Evolutionary conservation across 106 monocot genomes (phyloP).

Genomic region (Chionographis japonica): DNA sequence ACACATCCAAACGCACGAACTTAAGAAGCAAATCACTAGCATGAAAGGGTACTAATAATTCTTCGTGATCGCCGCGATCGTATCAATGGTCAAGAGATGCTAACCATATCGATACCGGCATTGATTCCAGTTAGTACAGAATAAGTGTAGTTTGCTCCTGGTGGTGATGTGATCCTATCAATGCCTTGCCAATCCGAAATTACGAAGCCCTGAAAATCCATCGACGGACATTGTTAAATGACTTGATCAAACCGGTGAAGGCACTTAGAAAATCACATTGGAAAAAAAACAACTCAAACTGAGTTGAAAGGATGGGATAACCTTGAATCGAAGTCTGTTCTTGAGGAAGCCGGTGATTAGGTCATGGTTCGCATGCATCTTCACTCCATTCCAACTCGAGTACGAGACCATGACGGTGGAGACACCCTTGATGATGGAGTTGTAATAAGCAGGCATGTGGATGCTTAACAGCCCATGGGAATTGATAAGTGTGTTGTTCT

Average conservation of each 20-base stretch:
- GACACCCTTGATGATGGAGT: slow-evolving; percentile 49
- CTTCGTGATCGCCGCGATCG: too few species aligned
- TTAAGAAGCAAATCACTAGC: too few species aligned
- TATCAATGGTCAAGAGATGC: neutral
- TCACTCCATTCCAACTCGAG: slow-evolving; percentile 75
- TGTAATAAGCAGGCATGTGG: slow-evolving; percentile 68
- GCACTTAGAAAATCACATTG: neutral
- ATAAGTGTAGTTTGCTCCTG: slow-evolving; percentile 68
- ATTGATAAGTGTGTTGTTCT: slow-evolving; percentile 59
- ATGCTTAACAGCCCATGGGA: slow-evolving; percentile 28
- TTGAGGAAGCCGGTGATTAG: slow-evolving; percentile 63
- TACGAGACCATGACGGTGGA: slow-evolving; percentile 79
- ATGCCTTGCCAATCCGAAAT: slow-evolving; percentile 92
- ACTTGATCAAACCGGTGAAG: neutral
- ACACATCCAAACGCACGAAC: neutral
- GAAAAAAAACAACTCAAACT: neutral
- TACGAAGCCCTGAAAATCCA: slow-evolving; percentile 58
- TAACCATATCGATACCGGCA: slow-evolving; percentile 86
- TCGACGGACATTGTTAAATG: neutral
- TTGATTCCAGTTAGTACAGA: slow-evolving; percentile 59
- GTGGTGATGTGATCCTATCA: slow-evolving; percentile 67
- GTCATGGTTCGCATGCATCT: slow-evolving; percentile 61
- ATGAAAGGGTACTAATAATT: too few species aligned
- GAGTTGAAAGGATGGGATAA: neutral
- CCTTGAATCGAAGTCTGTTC: slow-evolving; percentile 57